Percentiles rank a stretch among this genome's conserved stretches.
Evolutionary conservation across 148 eudicot genomes (phyloP).

Genomic region (Rhododendron ferrugineum): DNA sequence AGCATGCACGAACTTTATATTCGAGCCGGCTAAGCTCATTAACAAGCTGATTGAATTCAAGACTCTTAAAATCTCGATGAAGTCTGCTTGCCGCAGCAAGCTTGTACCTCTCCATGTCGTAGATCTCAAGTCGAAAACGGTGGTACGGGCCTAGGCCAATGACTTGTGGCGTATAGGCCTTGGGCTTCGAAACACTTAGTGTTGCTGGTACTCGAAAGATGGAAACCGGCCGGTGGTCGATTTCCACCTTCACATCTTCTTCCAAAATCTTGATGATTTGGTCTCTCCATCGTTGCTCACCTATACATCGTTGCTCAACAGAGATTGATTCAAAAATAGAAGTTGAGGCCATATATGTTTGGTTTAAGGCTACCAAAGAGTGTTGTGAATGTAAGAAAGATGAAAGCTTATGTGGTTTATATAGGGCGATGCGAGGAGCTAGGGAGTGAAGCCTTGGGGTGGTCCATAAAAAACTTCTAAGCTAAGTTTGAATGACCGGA

Average conservation of each 20-base stretch:
- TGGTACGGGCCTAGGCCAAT: constrained; percentile 50
- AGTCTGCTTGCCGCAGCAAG: constrained; percentile 30
- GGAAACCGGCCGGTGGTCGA: constrained; percentile 16
- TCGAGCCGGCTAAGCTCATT: constrained; percentile 17
- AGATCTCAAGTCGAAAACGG: constrained; percentile 21
- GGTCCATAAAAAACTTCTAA: too few relatives aligned
- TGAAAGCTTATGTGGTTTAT: background rate
- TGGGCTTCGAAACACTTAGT: constrained; percentile 16
- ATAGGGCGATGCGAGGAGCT: background rate
- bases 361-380: background rate
- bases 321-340: constrained; percentile 11
- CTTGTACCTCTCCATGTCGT: constrained; percentile 32
- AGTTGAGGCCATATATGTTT: background rate
- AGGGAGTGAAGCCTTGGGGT: background rate
- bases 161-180: constrained; percentile 27
- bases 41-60: constrained; percentile 25
- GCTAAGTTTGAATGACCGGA: too few relatives aligned
- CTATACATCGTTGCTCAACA: constrained; percentile 8
- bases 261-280: constrained; percentile 20
- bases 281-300: constrained; percentile 19
- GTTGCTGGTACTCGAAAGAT: constrained; percentile 22
- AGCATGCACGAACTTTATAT: constrained; percentile 37
- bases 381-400: background rate
- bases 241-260: constrained; percentile 12
- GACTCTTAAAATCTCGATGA: constrained; percentile 16